Conservation (phyloP, 495 filamentous ascomycete genomes). For the Xylaria intraflava region DNA sequence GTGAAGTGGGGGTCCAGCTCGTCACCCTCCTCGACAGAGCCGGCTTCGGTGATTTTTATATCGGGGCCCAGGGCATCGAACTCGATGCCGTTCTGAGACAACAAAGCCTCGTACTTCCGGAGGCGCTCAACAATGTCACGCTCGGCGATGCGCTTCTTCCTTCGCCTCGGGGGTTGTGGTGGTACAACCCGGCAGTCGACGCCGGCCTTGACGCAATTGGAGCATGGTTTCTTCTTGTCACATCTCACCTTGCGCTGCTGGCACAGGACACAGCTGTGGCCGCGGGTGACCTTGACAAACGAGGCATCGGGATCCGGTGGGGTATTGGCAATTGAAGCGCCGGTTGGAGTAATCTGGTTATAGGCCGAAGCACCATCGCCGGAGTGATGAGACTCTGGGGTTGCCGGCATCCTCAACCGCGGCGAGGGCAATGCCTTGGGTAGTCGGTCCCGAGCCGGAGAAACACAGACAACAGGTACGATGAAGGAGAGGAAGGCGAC, state of each 20-base stretch:
- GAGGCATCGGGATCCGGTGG: constrained; percentile 26
- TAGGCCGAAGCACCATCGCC: constrained; percentile 22
- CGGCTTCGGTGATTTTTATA: constrained; percentile 34
- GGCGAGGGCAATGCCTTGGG: not conserved
- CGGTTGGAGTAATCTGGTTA: constrained; percentile 29
- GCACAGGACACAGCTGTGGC: constrained; percentile 59
- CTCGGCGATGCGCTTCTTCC: constrained; percentile 51
- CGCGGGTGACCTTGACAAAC: constrained; percentile 45
- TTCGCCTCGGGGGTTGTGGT: constrained; percentile 51
- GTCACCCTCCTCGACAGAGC: constrained; percentile 40
- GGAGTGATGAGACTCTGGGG: constrained; percentile 29
- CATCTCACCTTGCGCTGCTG: constrained; percentile 63
- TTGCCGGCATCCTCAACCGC: constrained; percentile 23
- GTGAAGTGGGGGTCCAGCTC: constrained; percentile 44
- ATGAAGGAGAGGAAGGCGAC: not conserved
- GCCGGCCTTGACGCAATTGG: constrained; percentile 56
- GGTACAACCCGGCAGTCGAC: constrained; percentile 55
- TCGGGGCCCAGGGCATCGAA: constrained; percentile 39
- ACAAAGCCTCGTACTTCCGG: constrained; percentile 47
- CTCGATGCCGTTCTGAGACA: constrained; percentile 46
- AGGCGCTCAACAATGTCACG: constrained; percentile 47
- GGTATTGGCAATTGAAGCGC: constrained; percentile 30
- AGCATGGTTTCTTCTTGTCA: constrained; percentile 57
- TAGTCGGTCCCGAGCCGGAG: constrained; percentile 23
- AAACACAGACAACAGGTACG: constrained; percentile 10